Conservation (phyloP, 305 asterid genomes). For the Fraxinus albicans region DNA sequence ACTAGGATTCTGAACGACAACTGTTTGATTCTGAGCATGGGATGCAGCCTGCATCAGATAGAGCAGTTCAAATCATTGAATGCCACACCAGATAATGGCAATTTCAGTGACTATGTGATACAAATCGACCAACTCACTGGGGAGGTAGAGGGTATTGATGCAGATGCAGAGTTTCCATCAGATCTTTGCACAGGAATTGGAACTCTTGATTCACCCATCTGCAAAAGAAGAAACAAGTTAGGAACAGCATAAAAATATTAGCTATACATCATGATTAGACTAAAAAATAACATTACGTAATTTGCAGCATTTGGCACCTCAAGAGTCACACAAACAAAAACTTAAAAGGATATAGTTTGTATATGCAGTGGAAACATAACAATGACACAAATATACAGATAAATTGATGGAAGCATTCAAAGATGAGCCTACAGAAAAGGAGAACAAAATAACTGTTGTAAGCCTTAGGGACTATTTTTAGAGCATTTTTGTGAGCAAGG, state of each 20-base stretch:
- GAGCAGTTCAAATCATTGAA: slow-evolving; percentile 3
- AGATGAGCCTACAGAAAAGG: background rate
- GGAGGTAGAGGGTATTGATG: slow-evolving; percentile 33
- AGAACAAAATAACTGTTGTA: background rate
- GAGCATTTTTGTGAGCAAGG: background rate
- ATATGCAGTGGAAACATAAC: too few relatives aligned
- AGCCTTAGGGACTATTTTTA: background rate
- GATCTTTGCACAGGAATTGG: slow-evolving; percentile 35
- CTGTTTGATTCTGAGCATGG: slow-evolving; percentile 43
- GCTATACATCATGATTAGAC: background rate
- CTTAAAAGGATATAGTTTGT: background rate
- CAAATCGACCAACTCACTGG: slow-evolving; percentile 27
- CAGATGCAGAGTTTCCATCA: slow-evolving; percentile 14
- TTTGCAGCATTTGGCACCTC: background rate
- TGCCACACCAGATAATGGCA: background rate
- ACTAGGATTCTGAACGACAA: slow-evolving; percentile 49
- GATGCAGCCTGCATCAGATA: slow-evolving; percentile 27
- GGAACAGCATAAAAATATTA: background rate
- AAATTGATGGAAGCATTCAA: background rate
- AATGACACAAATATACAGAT: background rate
- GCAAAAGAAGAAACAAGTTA: slow-evolving; percentile 10
- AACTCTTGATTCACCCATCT: slow-evolving; percentile 31
- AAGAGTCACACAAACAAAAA: background rate
- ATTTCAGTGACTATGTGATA: background rate
- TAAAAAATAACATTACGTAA: background rate